These are phyloP conservation scores for Heliamphora ciliata DNA, from an alignment of 179 eudicot genomes.

Conservation along the genomic window DNA sequence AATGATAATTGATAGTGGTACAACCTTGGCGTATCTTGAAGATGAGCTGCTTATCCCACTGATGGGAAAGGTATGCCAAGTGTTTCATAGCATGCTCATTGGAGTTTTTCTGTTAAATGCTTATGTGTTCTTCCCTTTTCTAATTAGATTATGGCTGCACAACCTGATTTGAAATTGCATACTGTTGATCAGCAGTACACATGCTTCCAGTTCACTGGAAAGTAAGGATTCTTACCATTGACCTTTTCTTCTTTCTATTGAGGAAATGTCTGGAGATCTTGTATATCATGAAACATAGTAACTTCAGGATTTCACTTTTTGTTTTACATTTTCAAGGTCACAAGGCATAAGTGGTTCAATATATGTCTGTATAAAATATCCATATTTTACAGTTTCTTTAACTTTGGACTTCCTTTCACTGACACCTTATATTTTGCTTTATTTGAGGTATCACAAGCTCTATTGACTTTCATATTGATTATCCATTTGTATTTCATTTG, in stretches of 20 bases:
- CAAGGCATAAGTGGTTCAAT: background rate
- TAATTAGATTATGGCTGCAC: constrained; percentile 48
- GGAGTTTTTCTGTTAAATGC: background rate
- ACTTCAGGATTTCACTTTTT: background rate
- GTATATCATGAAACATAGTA: background rate
- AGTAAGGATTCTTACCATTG: constrained; percentile 38
- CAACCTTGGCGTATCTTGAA: constrained; percentile 85
- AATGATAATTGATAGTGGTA: constrained; percentile 77
- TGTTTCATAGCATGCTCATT: constrained; percentile 8
- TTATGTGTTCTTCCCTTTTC: background rate
- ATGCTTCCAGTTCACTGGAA: constrained; percentile 55
- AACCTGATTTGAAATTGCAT: constrained; percentile 46
- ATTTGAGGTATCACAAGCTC: too few species aligned
- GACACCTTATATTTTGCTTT: background rate
- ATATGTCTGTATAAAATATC: background rate
- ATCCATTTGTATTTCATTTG: too few species aligned
- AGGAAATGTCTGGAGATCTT: background rate
- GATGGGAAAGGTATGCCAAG: constrained; percentile 34
- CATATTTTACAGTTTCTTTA: background rate
- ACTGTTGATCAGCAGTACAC: constrained; percentile 55
- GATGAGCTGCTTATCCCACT: constrained; percentile 41
- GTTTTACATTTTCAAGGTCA: background rate
- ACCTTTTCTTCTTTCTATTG: background rate
- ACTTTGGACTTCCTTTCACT: background rate
- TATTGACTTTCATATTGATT: too few species aligned